These are phyloP conservation scores for Blumeria hordei DNA, from an alignment of 2,329 filamentous ascomycete genomes.

Conservation along the genomic window DNA sequence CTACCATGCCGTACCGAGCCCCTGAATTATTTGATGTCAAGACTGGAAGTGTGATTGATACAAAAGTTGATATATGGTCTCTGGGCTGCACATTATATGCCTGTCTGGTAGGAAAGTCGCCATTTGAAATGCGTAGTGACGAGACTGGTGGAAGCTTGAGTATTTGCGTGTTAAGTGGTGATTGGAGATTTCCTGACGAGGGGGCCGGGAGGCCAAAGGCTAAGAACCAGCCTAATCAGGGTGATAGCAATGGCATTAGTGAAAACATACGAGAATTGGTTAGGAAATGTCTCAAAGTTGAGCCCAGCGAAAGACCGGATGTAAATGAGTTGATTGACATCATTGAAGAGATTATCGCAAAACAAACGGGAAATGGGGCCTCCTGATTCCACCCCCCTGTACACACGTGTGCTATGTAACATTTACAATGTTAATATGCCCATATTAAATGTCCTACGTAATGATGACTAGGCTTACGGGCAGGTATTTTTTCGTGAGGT, in stretches of 20 bases:
- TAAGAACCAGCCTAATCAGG: constrained; percentile 13
- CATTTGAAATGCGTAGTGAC: constrained; percentile 86
- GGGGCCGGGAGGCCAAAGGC: constrained; percentile 28
- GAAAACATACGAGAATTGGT: constrained; percentile 73
- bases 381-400: not conserved
- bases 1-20: constrained; percentile 93
- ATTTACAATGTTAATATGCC: too few species aligned
- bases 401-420: too few species aligned
- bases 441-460: too few species aligned
- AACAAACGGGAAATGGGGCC: constrained; percentile 35
- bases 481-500: too few species aligned
- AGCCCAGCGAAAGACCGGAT: constrained; percentile 69
- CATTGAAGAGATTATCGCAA: constrained; percentile 47
- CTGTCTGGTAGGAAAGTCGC: constrained; percentile 85
- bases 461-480: too few species aligned
- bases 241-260: constrained; percentile 32
- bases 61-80: constrained; percentile 95
- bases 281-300: constrained; percentile 61
- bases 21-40: constrained; percentile 97
- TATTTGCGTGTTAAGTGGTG: constrained; percentile 76
- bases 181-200: constrained; percentile 93
- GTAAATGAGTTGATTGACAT: constrained; percentile 61
- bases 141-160: constrained; percentile 87
- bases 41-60: constrained; percentile 75
- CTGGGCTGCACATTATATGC: constrained; percentile 94